These are phyloP conservation scores for Sporothrix euskadiensis DNA, from an alignment of 2,329 filamentous ascomycete genomes.

Conservation along the genomic window DNA sequence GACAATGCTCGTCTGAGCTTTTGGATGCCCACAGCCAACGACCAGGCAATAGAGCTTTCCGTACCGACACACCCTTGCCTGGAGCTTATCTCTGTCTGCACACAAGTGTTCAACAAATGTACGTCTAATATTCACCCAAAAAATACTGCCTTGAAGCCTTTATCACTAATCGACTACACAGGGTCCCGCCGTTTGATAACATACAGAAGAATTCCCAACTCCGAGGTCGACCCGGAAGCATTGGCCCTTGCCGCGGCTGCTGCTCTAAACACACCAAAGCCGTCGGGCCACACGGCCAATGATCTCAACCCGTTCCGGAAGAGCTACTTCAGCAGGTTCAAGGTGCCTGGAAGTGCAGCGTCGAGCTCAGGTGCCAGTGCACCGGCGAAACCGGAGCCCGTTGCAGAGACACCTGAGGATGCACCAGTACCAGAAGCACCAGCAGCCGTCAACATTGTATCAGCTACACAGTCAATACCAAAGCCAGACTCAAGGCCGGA, in stretches of 20 bases:
- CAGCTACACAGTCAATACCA: conserved; percentile 11
- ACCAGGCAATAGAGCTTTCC: conserved; percentile 72
- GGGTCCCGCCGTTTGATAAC: conserved; percentile 89
- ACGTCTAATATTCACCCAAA: conserved; percentile 20
- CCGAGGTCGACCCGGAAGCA: conserved; percentile 50
- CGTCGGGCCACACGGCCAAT: conserved; percentile 54
- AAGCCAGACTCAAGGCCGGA: neutral
- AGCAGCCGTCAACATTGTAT: neutral
- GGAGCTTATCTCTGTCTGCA: conserved; percentile 71
- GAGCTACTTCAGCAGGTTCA: conserved; percentile 60
- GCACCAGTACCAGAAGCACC: neutral
- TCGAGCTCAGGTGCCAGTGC: neutral
- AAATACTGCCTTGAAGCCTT: neutral
- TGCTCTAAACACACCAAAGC: conserved; percentile 37
- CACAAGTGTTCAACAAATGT: conserved; percentile 91
- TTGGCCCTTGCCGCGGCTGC: conserved; percentile 39
- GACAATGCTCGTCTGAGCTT: conserved; percentile 79
- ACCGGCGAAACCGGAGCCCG: conserved; percentile 7
- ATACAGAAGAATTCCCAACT: conserved; percentile 70
- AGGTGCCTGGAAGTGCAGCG: conserved; percentile 32
- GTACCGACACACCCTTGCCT: conserved; percentile 76
- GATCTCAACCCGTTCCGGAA: conserved; percentile 62
- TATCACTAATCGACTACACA: conserved; percentile 39
- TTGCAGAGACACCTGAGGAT: neutral
- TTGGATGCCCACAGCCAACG: conserved; percentile 95